Base-by-base conservation (phyloP, 768 basidiomycete species). In the Lentinula sp. region DNA sequence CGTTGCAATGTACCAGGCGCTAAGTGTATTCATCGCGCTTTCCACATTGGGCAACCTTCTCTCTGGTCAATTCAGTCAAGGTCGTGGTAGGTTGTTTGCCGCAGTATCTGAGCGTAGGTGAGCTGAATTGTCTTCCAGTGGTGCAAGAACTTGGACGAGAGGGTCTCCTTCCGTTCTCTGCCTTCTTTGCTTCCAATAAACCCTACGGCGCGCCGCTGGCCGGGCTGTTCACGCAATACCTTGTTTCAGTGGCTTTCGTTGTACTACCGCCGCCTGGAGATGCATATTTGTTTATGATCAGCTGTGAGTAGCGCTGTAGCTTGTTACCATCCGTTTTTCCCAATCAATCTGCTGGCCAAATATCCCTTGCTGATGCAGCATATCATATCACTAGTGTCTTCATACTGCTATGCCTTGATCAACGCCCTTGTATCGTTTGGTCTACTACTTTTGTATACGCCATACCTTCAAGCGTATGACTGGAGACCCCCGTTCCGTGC, bases 111-210 rank as follows among this genome's bases (percentile, higher is more conserved):
- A 60, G 28, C 9, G 43, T 46, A 11, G 13, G 2, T 34, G 15
- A 28, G 21, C 34, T 13, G 13, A 11, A 28, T 49, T 6, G 9
- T 16, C 37, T 28, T 42, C 8, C 65, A 88, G 87, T 89, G 9
- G 80, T 88, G 8, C 89, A 90, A 68, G 88, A 89, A 69, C 76
- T 89, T 3, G 89, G 88, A 0, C 78, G 87, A 13, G 88, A 90
- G 65, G 88, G 86, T 1, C 75, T 89, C 28, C 73, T 90, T 7
- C 89, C 89, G 0, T 84, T 73, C 64, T 82, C 90, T 0, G 76
- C 77, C 1, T 80, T 88, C 68, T 89, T 91, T 64, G 82, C 88
- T 1, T 86, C 84, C 67, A 89, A 83, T 68, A 83, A 83, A 63
- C 89, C 89, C 0, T 91, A 88, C 71, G 75, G 78, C 61, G 82